These are phyloP conservation scores for Lecanosticta acicola DNA, from an alignment of 2,329 filamentous ascomycete genomes.

Conservation along the genomic window DNA sequence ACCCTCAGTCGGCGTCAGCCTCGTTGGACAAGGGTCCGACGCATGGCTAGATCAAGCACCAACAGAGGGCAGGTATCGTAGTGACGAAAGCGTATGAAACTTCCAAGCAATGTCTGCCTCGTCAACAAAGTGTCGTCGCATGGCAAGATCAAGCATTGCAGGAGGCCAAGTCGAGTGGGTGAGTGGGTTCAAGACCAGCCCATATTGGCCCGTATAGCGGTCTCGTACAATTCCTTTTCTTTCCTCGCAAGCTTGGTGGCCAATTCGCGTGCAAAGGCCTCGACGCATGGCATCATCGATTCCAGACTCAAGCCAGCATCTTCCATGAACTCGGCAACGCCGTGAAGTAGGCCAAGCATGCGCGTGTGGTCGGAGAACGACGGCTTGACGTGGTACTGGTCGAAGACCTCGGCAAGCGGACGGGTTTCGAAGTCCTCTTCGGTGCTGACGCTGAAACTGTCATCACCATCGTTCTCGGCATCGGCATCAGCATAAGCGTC, in stretches of 20 bases:
- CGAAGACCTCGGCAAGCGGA: not conserved
- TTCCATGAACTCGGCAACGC: not conserved
- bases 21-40: not conserved
- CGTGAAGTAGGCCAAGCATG: not conserved
- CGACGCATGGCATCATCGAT: not conserved
- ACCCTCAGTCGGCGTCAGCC: not conserved
- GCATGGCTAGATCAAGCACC: conserved; percentile 5
- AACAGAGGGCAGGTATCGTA: not conserved
- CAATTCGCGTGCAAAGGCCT: not conserved
- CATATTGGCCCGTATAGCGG: not conserved
- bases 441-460: not conserved
- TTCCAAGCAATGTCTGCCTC: not conserved
- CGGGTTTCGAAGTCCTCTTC: not conserved
- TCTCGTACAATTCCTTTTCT: not conserved
- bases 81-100: not conserved
- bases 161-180: not conserved
- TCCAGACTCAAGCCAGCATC: not conserved
- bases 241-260: not conserved
- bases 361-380: not conserved
- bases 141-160: conserved; percentile 6
- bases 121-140: not conserved
- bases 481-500: not conserved
- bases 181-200: not conserved
- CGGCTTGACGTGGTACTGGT: not conserved
- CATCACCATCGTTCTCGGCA: not conserved